Evolutionary conservation across 2,329 filamentous ascomycete genomes (phyloP), one percentile per base, ranked within the genome.

Genomic region (Amphichorda felina): DNA sequence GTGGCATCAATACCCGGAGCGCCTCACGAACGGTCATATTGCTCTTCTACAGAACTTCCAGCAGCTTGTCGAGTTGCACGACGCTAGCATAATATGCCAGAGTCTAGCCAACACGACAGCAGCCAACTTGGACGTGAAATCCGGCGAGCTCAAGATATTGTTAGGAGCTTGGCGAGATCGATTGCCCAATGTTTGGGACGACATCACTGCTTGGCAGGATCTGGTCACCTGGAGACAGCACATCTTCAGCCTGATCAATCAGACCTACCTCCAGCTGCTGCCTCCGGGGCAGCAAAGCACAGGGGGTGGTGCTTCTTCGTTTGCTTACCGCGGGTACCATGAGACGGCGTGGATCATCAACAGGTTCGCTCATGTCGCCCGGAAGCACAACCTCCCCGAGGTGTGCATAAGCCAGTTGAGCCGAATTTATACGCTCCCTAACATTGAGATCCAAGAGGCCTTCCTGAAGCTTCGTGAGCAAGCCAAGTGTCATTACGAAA

Each of bases 261-360:
- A 75, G 33, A 94, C 87, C 0, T 99, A 98, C 51, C 72, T 99
- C 9, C 75, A 78, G 36, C 71, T 98, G 31, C 65, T 96, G 27
- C 88, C 87, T 2, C 79, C 75, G 14, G 80, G 84, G 49, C 79
- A 81, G 4, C 55, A 55, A 17, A 80, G 82, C 53, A 91, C 86
- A 46, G 76, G 87, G 2, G 84, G 83, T 37, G 87, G 86, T 38
- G 89, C 89, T 33, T 95, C 88, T 0, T 61, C 58, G 1, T 96
- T 91, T 56, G 91, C 91, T 0, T 99, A 98, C 55, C 78, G 91
- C 30, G 91, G 91, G 18, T 98, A 94, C 53, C 91, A 99, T 50
- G 91, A 99, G 62, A 98, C 91, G 10, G 91, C 91, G 2, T 99
- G 91, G 91, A 99, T 98, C 47, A 98, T 99, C 60, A 99, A 99